A percentile compares a stretch with the other conserved stretches of the same genome.
phyloP scores from a whole-genome alignment of 2,329 filamentous ascomycete genomes.

The Plectosphaerella plurivora region DNA sequence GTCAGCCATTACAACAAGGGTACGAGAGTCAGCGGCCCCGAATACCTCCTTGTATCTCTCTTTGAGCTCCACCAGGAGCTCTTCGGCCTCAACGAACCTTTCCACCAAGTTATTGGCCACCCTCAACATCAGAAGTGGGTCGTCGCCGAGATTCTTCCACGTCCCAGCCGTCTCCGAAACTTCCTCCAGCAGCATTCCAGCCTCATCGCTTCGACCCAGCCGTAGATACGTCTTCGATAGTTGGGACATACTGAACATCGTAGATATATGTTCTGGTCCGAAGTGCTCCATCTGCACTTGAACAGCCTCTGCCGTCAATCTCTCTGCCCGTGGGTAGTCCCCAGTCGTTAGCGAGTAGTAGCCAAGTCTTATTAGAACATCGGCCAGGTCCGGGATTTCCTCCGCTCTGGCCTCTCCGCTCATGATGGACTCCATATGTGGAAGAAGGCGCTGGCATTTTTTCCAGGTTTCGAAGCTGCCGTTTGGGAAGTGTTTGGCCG shows the following conservation, averaged over 20 bases:
- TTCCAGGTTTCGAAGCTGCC: conserved; percentile 10
- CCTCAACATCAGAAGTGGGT: background rate
- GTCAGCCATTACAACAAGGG: conserved; percentile 1
- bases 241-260: too few species aligned
- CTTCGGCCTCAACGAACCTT: background rate
- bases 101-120: background rate
- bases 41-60: background rate
- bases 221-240: too few species aligned
- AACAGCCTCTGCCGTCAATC: background rate
- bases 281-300: background rate
- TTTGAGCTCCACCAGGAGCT: background rate
- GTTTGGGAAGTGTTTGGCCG: conserved; percentile 8
- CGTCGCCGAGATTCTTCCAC: too few species aligned
- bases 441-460: conserved; percentile 8
- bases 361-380: too few species aligned
- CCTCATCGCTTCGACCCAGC: conserved; percentile 5
- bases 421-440: conserved; percentile 8
- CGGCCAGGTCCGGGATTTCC: too few species aligned
- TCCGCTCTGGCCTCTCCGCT: background rate
- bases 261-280: too few species aligned
- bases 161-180: conserved; percentile 4
- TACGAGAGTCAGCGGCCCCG: too few species aligned
- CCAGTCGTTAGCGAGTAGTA: too few species aligned
- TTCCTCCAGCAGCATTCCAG: conserved; percentile 5
- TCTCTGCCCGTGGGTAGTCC: too few species aligned